Evolutionary conservation across 2,329 filamentous ascomycete genomes (phyloP), one percentile per base, ranked within the genome.

Genomic region (Arthrobotrys megalospora): DNA sequence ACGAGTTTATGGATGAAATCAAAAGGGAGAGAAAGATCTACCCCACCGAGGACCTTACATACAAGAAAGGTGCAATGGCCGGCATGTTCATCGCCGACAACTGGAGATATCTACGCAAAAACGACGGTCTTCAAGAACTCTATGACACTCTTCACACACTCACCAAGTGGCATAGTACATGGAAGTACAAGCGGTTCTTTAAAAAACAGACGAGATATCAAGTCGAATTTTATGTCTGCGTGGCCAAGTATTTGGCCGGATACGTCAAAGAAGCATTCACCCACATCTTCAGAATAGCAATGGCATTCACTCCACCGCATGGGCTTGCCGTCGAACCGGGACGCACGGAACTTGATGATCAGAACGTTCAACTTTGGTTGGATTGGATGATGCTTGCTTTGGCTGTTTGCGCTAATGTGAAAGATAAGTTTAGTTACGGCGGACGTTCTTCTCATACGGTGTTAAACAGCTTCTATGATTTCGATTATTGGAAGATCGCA

Each of bases 351-450:
- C 6, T 3, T 1, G 53, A 43, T 10, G 41, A 43, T 7, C 53
- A 60, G 16, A 43, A 60, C 34, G 24, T 21, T 7, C 53, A 60
- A 16, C 2, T 60, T 5, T 60, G 2, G 14, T 41, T 60, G 53
- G 53, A 72, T 8, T 72, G 69, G 69, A 52, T 58, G 24, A 12
- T 66, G n/a, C 19, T 72, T 1, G 60, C 48, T 48, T 28, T 72
- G n/a, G 45, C 43, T 4, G 10, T 58, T 0, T 50, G 65, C 41
- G n/a, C 36, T 2, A 34, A 60, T 24, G 34, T 60, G 1, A 1
- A 41, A 16, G 53, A 60, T 14, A 43, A 14, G 1, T 1, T 60
- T 7, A 12, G 34, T 3, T 43, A 21, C 14, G 34, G 16, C 19
- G 53, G 53, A 12, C 19, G 11, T 16, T 60, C 53, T 1, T 12